Evolutionary conservation across 352 stramenopile species (phyloP), one percentile per base, ranked within the genome.

Genomic region (Lagenidium giganteum): DNA sequence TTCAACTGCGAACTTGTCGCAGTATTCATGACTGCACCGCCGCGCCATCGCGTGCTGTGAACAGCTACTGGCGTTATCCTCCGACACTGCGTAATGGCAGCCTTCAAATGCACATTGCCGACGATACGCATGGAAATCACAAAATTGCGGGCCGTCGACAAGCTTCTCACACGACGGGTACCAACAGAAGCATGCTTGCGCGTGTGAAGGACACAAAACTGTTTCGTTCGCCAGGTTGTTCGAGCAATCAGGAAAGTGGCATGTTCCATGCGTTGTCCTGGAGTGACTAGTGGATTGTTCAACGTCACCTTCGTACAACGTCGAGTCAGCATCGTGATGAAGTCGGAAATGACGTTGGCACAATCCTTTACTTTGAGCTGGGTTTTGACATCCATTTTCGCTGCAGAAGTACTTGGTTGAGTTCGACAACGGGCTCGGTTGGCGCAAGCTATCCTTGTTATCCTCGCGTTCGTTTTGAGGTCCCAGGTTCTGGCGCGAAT

Each of bases 381-480:
- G 70, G 38, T 85, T 85, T 9, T 59, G 63, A 39, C 72, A 88
- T 0, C 66, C 68, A 14, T 83, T 68, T 18, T 63, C 57, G 50
- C 66, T 76, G 60, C 75, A 87, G 31, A 75, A 84, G 38, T 84
- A 86, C 44, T 83, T 86, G 38, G 63, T 79, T 68, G 0, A 25
- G 23, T 41, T 54, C 51, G 14, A 61, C 51, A 22, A 50, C 57
- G 5, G 30, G 45, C n/a, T n/a, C n/a, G n/a, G n/a, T n/a, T n/a
- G n/a, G n/a, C 11, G 53, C 52, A 35, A 49, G 39, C 4, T 48
- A 51, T 30, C 57, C 33, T 8, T 61, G 47, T 26, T n/a, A n/a
- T 63, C 48, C 12, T 61, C 42, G 37, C 21, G 53, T 7, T 48
- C 20, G 8, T 37, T 40, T n/a, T n/a, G n/a, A n/a, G n/a, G n/a